Percentiles rank a stretch among this genome's conserved stretches.
These are phyloP conservation scores for Plenodomus biglobosus DNA, from an alignment of 2,329 filamentous ascomycete genomes.

Conservation along the genomic window DNA sequence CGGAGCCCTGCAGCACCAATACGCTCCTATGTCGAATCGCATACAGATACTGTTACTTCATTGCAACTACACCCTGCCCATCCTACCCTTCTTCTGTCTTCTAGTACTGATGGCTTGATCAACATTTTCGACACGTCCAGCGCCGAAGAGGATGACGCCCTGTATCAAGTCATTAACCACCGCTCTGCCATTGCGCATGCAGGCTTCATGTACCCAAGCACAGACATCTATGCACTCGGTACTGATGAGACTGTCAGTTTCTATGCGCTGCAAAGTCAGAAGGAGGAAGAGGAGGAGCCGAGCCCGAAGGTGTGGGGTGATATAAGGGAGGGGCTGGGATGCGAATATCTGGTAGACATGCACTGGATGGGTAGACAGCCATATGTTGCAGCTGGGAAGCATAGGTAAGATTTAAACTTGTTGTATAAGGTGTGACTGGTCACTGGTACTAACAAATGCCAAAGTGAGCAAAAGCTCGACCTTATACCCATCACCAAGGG, in stretches of 20 bases:
- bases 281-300: constrained; percentile 58
- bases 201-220: constrained; percentile 62
- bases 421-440: neutral
- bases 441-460: constrained; percentile 1
- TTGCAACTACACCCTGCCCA: constrained; percentile 63
- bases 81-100: constrained; percentile 67
- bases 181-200: constrained; percentile 73
- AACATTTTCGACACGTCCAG: constrained; percentile 71
- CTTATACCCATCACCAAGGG: constrained; percentile 36
- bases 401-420: constrained; percentile 57
- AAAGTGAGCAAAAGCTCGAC: constrained; percentile 30
- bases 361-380: constrained; percentile 62
- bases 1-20: constrained; percentile 43
- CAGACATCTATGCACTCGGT: constrained; percentile 66
- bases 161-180: constrained; percentile 78
- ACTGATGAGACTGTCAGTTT: constrained; percentile 78
- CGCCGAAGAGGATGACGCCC: constrained; percentile 71
- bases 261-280: constrained; percentile 67
- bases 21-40: constrained; percentile 49
- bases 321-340: constrained; percentile 63
- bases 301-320: constrained; percentile 63
- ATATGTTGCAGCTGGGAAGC: constrained; percentile 65
- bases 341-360: constrained; percentile 74
- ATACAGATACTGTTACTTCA: constrained; percentile 63
- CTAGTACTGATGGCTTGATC: constrained; percentile 77